Base-by-base conservation (phyloP, 2,329 filamentous ascomycete species). In the Neofusicoccum parvum region DNA sequence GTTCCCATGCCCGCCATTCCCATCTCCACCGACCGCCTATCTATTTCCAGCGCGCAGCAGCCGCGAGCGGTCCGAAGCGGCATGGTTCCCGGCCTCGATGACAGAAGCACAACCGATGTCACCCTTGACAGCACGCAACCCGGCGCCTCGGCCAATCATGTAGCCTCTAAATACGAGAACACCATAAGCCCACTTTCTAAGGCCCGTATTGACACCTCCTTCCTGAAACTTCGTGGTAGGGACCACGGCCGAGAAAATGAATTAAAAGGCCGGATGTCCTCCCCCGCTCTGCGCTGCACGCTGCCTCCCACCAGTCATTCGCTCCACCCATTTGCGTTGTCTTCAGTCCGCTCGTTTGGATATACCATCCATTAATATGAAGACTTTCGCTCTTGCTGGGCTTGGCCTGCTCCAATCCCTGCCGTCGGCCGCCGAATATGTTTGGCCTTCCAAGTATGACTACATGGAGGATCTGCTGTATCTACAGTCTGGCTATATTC, bases 381-480 rank as follows among this genome's bases (percentile, higher is more conserved):
- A 64, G 39, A 54, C 62, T 27, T 9, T 39, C 23, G 36, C 49
- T 11, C 20, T 64, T n/a, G 48, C 50, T 11, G 37, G 62, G 3
- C 27, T 54, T 36, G 49, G 45, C 7, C 48, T 64, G 37, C 49
- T 64, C 15, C 39, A 54, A 10, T 12, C 46, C 7, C 12, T 64
- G 20, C 62, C 48, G 1, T 39, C 39, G 6, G 46, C 50, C 3
- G 63, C 63, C 34, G 63, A 49, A n/a, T 65, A 65, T 15, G 46
- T 50, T 17, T 65, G 63, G 63, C 63, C 63, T 6, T 65, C 63
- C 9, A 50, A 50, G 15, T 51, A 65, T 10, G 63, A 65, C 39
- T 50, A 39, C 5, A 5, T 65, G 12, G 63, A 65, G 15, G 63
- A 65, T 14, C 7, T 65, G 14, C 41, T 59, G 10, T 48, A 49